Base-by-base conservation (phyloP, 805 yeast genomes). In the Jamesozyma piceae region DNA sequence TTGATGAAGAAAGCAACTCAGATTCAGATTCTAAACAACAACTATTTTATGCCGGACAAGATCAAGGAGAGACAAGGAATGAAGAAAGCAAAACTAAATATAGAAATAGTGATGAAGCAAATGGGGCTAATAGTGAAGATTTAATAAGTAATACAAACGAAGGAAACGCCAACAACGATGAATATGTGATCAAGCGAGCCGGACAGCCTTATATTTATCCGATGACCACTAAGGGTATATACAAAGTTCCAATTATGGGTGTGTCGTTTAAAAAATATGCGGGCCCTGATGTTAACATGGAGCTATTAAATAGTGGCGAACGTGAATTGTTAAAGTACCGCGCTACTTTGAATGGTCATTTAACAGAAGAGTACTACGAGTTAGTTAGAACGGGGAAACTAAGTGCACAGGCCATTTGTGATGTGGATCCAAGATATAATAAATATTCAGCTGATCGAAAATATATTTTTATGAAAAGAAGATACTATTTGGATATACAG, bases 291-390 rank as follows among this genome's bases (percentile, higher is more conserved):
- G 35, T 54, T 19, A 44, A 54, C 35, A 18, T 37, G 20, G 52
- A 49, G 1, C 37, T 54, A 27, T 36, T 58, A 32, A 49, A 51
- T 31, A 39, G 50, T 20, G 64, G 61, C 19, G 52, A 53, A 31
- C 32, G 45, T 29, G 57, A 52, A 35, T 38, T 55, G n/a, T 19
- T 46, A 2, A 49, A 44, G 29, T 53, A 47, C 31, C 53, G 48
- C 36, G 49, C 47, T 15, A 44, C 54, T 2, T 43, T 54, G 9
- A 53, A 51, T 26, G 58, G 62, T 14, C 57, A 52, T 43, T 43
- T 60, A 34, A 48, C 56, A 3, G 59, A 58, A 28, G 51, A 50
- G 10, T 44, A 51, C 13, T 61, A 53, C 38, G 60, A 57, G 29
- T 35, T 58, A 26, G 48, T 61, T 6, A 44, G 46, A 29, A 47